Base-by-base conservation (phyloP, 768 basidiomycete species). In the Crassisporium funariophilum region DNA sequence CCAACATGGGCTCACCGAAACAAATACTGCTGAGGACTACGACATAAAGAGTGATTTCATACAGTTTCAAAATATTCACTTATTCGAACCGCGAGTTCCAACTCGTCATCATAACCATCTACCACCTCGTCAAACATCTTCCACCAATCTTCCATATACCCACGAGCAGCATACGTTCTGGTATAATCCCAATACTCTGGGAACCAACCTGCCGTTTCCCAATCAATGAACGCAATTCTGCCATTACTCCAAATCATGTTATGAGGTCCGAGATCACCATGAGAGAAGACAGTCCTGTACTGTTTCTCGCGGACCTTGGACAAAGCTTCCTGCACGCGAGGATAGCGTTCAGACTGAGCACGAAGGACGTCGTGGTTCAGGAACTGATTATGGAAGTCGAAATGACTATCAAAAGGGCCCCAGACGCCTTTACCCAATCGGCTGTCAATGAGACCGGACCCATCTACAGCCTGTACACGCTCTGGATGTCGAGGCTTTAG, bases 161-260 rank as follows among this genome's bases (percentile, higher is more conserved):
- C 39, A 13, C 44, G 31, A 6, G 49, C 44, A 35, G 31, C 37
- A 35, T 45, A 33, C 24, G 37, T 38, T 23, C 44, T 45, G 0
- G 46, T 54, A 41, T 50, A 47, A 8, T 50, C 49, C 49, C 49
- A 51, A 24, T 58, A 55, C 44, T 58, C 54, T 10, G 54, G 54
- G 34, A 50, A 53, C 54, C 46, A 58, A 6, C 54, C 46, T 2
- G 51, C 19, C 25, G 15, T 50, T 42, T 58, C 56, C 53, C 50
- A 58, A 29, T 58, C 53, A 24, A 55, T 58, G 25, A 58, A 37
- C 1, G 41, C 41, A 25, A 52, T 48, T 15, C 24, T 38, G 1
- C 47, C 50, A 24, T 53, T 39, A 25, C 40, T 50, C 39, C 47
- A 52, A 15, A 58, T 34, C 24, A 53, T 53, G 29, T 55, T 55